A percentile compares a stretch with the other conserved stretches of the same genome.
phyloP scores from a whole-genome alignment of 768 basidiomycete genomes.

The Lyophyllum atratum region DNA sequence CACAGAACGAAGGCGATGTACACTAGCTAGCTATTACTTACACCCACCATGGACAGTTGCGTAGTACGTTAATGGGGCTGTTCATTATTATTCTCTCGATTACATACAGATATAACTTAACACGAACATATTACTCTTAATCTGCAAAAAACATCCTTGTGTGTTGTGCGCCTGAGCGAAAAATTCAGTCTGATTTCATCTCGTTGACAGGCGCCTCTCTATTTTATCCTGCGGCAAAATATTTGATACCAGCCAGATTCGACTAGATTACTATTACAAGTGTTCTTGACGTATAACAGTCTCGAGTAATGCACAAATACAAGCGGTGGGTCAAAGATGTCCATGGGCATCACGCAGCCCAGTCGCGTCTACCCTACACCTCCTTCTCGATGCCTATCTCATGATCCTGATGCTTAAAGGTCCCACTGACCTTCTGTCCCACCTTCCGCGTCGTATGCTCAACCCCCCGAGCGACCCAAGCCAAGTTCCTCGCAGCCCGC shows the following conservation, averaged over 20 bases:
- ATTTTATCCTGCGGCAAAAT: too few relatives aligned
- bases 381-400: slow-evolving; percentile 42
- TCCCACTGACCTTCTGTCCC: slow-evolving; percentile 40
- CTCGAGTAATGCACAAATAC: too few relatives aligned
- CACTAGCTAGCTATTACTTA: slow-evolving; percentile 6
- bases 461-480: slow-evolving; percentile 54
- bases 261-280: too few relatives aligned
- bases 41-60: not conserved
- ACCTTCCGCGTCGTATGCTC: slow-evolving; percentile 43
- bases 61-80: slow-evolving; percentile 1
- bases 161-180: too few relatives aligned
- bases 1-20: slow-evolving; percentile 17
- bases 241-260: too few relatives aligned
- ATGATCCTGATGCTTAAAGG: slow-evolving; percentile 35
- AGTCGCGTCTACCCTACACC: slow-evolving; percentile 17
- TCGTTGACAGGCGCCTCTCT: too few relatives aligned
- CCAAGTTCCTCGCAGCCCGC: slow-evolving; percentile 54
- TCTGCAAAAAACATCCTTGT: too few relatives aligned
- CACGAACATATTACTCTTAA: slow-evolving; percentile 4
- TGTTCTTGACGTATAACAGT: too few relatives aligned
- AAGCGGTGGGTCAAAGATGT: too few relatives aligned
- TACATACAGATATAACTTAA: not conserved
- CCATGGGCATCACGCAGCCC: too few relatives aligned
- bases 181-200: too few relatives aligned
- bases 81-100: slow-evolving; percentile 3